phyloP scores from a whole-genome alignment of 2,329 filamentous ascomycete species.

The Aureobasidium sp. region DNA sequence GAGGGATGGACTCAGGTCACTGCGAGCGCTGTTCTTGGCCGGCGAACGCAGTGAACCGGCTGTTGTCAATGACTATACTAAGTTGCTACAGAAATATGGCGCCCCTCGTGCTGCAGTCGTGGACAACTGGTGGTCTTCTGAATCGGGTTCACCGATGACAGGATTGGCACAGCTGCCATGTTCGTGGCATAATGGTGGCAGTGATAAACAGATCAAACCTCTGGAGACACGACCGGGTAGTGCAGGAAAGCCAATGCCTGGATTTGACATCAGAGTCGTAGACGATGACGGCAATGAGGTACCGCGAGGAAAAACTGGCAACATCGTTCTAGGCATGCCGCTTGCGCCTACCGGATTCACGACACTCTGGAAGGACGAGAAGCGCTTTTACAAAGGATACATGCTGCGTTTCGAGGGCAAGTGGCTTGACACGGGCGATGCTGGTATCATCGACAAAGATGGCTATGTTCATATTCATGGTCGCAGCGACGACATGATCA shows the following conservation, averaged over 20 bases:
- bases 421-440: constrained; percentile 88
- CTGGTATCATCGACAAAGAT: constrained; percentile 73
- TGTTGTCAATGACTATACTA: constrained; percentile 73
- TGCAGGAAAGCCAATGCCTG: constrained; percentile 84
- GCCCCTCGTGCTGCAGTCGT: constrained; percentile 54
- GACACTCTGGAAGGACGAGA: constrained; percentile 76
- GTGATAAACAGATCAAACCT: constrained; percentile 49
- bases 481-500: constrained; percentile 76
- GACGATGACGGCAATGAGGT: constrained; percentile 71
- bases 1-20: constrained; percentile 59
- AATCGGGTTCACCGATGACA: constrained; percentile 60
- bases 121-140: constrained; percentile 68
- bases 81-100: constrained; percentile 58
- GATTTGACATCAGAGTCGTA: constrained; percentile 78
- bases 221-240: constrained; percentile 69
- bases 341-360: constrained; percentile 80
- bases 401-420: constrained; percentile 69
- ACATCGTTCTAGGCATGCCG: constrained; percentile 77
- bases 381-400: constrained; percentile 78
- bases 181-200: constrained; percentile 37
- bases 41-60: constrained; percentile 84
- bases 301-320: constrained; percentile 68
- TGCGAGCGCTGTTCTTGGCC: constrained; percentile 73
- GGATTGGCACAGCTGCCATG: constrained; percentile 54
- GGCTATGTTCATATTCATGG: constrained; percentile 53